Conservation (phyloP, 768 basidiomycete genomes). For the Pluteus cervinus region DNA sequence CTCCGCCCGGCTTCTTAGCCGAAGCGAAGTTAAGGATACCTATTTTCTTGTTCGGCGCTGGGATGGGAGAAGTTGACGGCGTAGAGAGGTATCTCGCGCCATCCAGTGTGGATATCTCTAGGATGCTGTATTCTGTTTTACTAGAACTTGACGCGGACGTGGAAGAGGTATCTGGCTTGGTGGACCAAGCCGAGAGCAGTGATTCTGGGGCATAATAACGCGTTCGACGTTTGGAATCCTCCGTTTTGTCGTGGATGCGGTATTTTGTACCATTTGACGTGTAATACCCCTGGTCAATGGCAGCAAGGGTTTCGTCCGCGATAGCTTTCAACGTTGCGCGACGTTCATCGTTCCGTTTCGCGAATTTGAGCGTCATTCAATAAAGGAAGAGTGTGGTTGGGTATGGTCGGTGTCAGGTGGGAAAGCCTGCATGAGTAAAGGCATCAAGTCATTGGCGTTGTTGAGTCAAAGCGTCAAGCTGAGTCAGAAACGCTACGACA, state of each 20-base stretch:
- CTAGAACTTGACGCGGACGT: slow-evolving; percentile 3
- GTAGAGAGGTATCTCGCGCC: slow-evolving; percentile 41
- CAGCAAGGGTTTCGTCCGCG: slow-evolving; percentile 44
- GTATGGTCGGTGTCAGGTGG: not conserved
- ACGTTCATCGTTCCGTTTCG: slow-evolving; percentile 19
- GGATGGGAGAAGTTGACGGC: slow-evolving; percentile 12
- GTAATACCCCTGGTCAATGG: slow-evolving; percentile 40
- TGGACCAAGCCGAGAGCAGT: slow-evolving; percentile 40
- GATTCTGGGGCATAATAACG: slow-evolving; percentile 48
- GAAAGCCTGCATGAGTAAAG: not conserved
- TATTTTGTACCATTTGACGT: slow-evolving; percentile 21
- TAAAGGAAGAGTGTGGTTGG: slow-evolving; percentile 2
- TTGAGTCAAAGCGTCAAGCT: too few species aligned
- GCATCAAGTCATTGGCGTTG: not conserved
- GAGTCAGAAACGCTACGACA: too few species aligned
- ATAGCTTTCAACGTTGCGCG: slow-evolving; percentile 31
- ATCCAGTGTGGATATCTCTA: slow-evolving; percentile 60
- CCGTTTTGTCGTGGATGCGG: slow-evolving; percentile 18
- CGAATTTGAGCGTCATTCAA: too few species aligned
- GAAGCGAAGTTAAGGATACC: slow-evolving; percentile 76
- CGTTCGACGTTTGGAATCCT: slow-evolving; percentile 34
- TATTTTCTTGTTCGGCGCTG: slow-evolving; percentile 24
- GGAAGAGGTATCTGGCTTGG: slow-evolving; percentile 9
- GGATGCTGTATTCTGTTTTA: slow-evolving; percentile 35
- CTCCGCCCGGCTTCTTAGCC: slow-evolving; percentile 70